A percentile compares a stretch with the other conserved stretches of the same genome.
Evolutionary conservation across 2,329 filamentous ascomycete genomes (phyloP).

Genomic region (Diaporthe eres): DNA sequence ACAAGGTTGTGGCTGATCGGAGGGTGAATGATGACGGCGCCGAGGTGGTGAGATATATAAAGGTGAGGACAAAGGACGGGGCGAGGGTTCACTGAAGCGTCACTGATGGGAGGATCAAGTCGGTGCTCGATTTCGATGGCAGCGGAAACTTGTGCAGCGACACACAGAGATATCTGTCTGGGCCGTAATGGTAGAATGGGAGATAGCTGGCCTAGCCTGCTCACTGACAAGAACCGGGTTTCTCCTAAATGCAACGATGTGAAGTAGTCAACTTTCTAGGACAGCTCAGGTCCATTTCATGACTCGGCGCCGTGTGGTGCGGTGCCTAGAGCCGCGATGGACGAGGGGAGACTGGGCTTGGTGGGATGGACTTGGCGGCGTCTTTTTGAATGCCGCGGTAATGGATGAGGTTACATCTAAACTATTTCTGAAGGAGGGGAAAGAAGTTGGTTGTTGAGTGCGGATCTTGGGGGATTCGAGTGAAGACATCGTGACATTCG

Average conservation of each 20-base stretch:
- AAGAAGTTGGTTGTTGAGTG: neutral
- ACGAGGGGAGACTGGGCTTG: too few relatives aligned
- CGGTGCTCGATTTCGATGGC: neutral
- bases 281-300: neutral
- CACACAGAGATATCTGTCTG: neutral
- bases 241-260: neutral
- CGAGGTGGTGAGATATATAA: conserved; percentile 59
- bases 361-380: neutral
- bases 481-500: conserved; percentile 28
- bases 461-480: neutral
- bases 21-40: conserved; percentile 55
- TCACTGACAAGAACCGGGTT: too few relatives aligned
- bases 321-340: neutral
- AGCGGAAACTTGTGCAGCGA: neutral
- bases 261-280: neutral
- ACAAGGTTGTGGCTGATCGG: conserved; percentile 62
- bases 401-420: neutral
- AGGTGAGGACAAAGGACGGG: conserved; percentile 39
- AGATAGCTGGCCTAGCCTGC: neutral
- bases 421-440: neutral
- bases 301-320: neutral
- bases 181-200: neutral
- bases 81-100: neutral
- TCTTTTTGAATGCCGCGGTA: neutral
- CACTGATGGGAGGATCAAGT: too few relatives aligned